Base-by-base conservation (phyloP, 345 rosid genomes). In the Gossypium thurberi region DNA sequence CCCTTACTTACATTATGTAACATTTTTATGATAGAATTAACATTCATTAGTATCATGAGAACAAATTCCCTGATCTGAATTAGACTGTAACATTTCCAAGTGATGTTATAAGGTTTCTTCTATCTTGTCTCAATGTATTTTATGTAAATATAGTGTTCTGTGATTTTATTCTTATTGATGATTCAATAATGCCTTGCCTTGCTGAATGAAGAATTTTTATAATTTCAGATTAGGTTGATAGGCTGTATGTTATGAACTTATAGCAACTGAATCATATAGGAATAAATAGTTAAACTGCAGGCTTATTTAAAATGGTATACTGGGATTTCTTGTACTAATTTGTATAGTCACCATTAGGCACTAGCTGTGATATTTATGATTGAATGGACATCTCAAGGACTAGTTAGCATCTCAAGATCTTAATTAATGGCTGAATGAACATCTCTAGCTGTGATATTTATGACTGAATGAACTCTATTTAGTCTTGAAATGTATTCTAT, bases 1-100 rank as follows among this genome's bases (percentile, higher is more conserved):
- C 58, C 28, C 69, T 68, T 64, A 20, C 82, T 64, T 65, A 33
- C 51, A 13, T 74, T 69, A 11, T 15, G 18, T 57, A 23, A 18
- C 21, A 2, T 53, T 73, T 68, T 57, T 60, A 21, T 47, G 48
- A 20, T 65, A 55, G 28, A 51, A 6, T 44, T 62, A 71, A 17
- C 50, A 43, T 70, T 66, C 23, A 63, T 43, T 68, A 60, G 75
- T n/a, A 17, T 73, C 25, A 46, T 44, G 28, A 40, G 52, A 68
- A 61, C 28, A 13, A 37, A 46, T 67, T 44, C 23, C n/a, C 28
- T 18, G 18, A 17, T 53, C 48, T 25, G 20, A 46, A 10, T 72
- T 42, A 1, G 7, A 33, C 40, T 5, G 40, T 33, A 5, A 33
- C 23, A 14, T 56, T 55, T 28, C 23, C 26, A 11, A 26, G 57